Conservation (phyloP, 176 grass and related monocot genomes). For the Oryza meyeriana region DNA sequence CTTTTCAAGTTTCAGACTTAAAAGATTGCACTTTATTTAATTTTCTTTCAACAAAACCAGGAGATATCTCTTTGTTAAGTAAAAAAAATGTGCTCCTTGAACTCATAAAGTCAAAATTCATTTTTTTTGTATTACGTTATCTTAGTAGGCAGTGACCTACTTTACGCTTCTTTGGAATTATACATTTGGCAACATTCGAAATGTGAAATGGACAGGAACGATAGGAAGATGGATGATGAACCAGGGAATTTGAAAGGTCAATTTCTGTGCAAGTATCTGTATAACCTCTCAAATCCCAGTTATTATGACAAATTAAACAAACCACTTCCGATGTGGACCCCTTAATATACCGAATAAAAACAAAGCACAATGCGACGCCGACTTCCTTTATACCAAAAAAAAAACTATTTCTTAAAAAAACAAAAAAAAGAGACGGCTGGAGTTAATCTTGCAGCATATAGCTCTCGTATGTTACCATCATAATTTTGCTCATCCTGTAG, state of each 20-base stretch:
- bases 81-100: neutral
- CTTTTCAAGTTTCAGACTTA: no score
- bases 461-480: neutral
- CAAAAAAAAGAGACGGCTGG: neutral
- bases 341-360: neutral
- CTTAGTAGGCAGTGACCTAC: neutral
- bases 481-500: neutral
- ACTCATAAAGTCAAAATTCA: neutral
- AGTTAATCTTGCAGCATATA: neutral
- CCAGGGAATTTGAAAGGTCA: neutral
- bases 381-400: neutral
- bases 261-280: neutral
- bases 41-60: neutral
- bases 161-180: neutral
- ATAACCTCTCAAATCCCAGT: neutral
- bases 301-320: neutral
- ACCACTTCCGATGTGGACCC: neutral
- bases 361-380: neutral
- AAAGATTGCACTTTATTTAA: no score
- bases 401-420: neutral
- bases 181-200: neutral
- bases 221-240: neutral
- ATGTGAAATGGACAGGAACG: neutral
- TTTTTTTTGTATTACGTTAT: no score
- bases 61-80: neutral